Conservation (phyloP, 2,329 filamentous ascomycete genomes). For the Epichloe sibirici region DNA sequence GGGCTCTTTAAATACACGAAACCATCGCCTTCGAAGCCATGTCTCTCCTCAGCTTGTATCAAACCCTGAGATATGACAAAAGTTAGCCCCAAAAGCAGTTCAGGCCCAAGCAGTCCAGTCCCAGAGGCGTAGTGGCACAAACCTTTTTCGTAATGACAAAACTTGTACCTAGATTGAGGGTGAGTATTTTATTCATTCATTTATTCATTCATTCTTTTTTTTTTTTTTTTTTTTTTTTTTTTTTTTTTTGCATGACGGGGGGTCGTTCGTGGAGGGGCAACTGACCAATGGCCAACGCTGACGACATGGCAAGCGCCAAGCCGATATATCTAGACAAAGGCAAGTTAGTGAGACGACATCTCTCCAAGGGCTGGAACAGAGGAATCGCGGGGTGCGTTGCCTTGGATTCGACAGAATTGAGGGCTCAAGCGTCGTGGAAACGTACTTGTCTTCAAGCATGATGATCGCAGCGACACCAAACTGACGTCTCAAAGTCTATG, state of each 20-base stretch:
- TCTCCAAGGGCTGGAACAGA: too few relatives aligned
- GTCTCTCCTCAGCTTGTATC: constrained; percentile 77
- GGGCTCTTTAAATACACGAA: constrained; percentile 89
- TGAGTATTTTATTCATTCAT: constrained; percentile 4
- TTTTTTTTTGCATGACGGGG: background rate
- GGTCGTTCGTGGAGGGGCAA: constrained; percentile 2
- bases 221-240: background rate
- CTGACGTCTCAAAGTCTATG: background rate
- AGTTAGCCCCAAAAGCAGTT: too few relatives aligned
- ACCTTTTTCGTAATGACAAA: constrained; percentile 99
- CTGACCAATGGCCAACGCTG: constrained; percentile 65
- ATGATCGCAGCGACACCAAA: constrained; percentile 4
- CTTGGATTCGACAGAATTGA: background rate
- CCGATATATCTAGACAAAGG: constrained; percentile 55
- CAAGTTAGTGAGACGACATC: background rate
- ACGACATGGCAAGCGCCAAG: constrained; percentile 61
- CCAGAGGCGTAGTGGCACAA: constrained; percentile 3
- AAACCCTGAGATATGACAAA: constrained; percentile 49
- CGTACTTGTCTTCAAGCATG: constrained; percentile 29
- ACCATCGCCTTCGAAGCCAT: constrained; percentile 94
- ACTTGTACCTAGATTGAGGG: constrained; percentile 56
- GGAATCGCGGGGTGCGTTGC: background rate
- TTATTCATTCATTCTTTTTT: constrained; percentile 7
- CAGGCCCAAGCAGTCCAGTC: too few relatives aligned
- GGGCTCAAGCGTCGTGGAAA: constrained; percentile 1